Evolutionary conservation across 345 rosid genomes (phyloP), one percentile per base, ranked within the genome.

Genomic region (Syzygium grande): DNA sequence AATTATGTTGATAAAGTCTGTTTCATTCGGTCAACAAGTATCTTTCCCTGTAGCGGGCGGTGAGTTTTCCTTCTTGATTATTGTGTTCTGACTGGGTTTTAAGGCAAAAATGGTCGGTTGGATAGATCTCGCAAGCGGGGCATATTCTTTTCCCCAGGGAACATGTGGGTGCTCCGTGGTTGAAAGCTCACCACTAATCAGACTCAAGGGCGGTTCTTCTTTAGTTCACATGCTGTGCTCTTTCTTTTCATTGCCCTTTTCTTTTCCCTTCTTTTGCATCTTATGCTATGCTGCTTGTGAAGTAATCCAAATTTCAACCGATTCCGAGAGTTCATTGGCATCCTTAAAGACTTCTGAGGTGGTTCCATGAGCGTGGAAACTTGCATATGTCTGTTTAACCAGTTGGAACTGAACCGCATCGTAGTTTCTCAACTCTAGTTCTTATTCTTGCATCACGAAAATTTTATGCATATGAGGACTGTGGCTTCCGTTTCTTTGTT

Each of bases 161-260:
- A 43, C 77, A 23, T 30, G 46, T 23, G 73, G 53, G 30, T 85
- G 30, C n/a, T 59, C 52, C 13, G 78, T 58, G 68, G 87, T 85
- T n/a, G 79, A 51, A 38, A 59, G 30, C 52, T 73, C 49, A 73
- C 80, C 80, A 19, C 80, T 73, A 84, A 49, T 84, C 59, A 9
- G 52, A 43, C 83, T 79, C 34, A 68, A 43, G 51, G 89, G 88
- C 86, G n/a, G 86, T 61, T 89, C 88, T 91, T 87, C 86, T 90
- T 88, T 90, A 88, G 85, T 89, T 94, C 92, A 90, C 91, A 86
- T 73, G 87, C 52, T 84, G 51, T 41, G 65, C 89, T 88, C 85
- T 79, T 61, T 5, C 65, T 55, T 58, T 68, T 84, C 84, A 84
- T 19, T 34, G 15, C 65, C n/a, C 84, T 88, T 85, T 51, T 53